Evolutionary conservation across 163 green algal genomes (phyloP), one percentile per base, ranked within the genome.

Genomic region (Chloromonas sp.): DNA sequence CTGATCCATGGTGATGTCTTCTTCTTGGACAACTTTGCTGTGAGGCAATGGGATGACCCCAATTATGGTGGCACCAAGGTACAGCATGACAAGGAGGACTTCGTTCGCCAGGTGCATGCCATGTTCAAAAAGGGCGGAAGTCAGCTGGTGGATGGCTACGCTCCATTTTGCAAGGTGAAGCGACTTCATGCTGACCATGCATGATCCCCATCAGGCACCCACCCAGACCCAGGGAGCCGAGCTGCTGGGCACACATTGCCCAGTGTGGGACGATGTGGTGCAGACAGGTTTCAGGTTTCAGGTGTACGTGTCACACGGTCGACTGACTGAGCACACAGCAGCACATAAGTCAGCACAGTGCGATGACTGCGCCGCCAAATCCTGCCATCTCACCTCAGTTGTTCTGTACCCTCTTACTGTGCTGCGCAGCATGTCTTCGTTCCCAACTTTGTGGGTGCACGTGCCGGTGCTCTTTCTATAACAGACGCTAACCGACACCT

Each of bases 91-190:
- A 93, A 95, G 76, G 88, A 58, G 0, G 87, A 94, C 0, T 97
- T 96, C 84, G 88, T 96, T 58, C 13, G 88, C 77, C 3, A 70
- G 79, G 58, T 78, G 14, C 74, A 71, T 60, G 71, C 61, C 15
- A 62, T 13, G 15, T 84, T 77, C 66, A 70, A 89, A 14, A 57
- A 81, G 58, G 61, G 78, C 60, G 88, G 87, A 0, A 61, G 60
- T 8, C 70, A 84, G 36, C 93, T 99, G 58, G 91, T 94, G 0
- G 95, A 98, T 59, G 96, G 96, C 61, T 99, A 99, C 84, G 96
- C 96, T 1, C 94, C 95, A 13, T 99, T 98, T 84, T 99, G 96
- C 94, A 98, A 98, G 77, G 77, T 81, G 57, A 36, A 36, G 36
- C 36, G 36, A 36, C 36, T 36, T 36, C 36, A 36, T 36, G 36